Evolutionary conservation across 2,329 filamentous ascomycete genomes (phyloP).

Genomic region (Domatiomyces globalis): DNA sequence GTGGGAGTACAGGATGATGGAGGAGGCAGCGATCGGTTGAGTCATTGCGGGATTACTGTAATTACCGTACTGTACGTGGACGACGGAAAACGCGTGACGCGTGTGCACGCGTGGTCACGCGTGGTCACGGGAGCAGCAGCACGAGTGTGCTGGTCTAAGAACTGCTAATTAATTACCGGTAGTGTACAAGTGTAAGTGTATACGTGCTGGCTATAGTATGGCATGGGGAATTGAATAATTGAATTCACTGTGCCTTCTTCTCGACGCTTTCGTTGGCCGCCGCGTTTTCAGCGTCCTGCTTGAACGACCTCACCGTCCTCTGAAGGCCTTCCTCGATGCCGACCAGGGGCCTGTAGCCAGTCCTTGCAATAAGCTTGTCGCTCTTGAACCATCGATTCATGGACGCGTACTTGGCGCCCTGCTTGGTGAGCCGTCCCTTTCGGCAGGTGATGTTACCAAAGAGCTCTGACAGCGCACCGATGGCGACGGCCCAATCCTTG

Average conservation of each 20-base stretch:
- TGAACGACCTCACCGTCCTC: constrained; percentile 27
- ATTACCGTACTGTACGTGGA: too few relatives aligned
- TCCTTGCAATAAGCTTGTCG: constrained; percentile 32
- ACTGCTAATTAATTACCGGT: too few relatives aligned
- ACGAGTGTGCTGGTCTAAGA: too few relatives aligned
- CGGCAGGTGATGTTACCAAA: constrained; percentile 31
- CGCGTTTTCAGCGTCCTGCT: constrained; percentile 2
- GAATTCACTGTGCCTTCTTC: constrained; percentile 5
- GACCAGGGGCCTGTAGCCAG: constrained; percentile 33
- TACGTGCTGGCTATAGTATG: background rate
- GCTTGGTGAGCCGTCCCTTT: constrained; percentile 32
- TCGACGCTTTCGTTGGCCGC: background rate
- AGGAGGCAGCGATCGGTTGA: too few relatives aligned
- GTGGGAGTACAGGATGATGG: too few relatives aligned
- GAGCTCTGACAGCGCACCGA: constrained; percentile 30
- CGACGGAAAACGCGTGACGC: background rate
- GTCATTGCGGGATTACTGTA: too few relatives aligned
- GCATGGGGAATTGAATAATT: background rate
- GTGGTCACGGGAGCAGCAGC: too few relatives aligned
- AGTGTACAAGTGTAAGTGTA: too few relatives aligned
- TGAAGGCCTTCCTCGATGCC: constrained; percentile 33
- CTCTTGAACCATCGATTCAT: constrained; percentile 36
- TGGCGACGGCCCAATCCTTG: constrained; percentile 25
- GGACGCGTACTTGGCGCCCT: constrained; percentile 33
- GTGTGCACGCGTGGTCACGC: background rate